phyloP scores from a whole-genome alignment of 2,329 filamentous ascomycete species.

The Colletotrichum neosansevieriae region DNA sequence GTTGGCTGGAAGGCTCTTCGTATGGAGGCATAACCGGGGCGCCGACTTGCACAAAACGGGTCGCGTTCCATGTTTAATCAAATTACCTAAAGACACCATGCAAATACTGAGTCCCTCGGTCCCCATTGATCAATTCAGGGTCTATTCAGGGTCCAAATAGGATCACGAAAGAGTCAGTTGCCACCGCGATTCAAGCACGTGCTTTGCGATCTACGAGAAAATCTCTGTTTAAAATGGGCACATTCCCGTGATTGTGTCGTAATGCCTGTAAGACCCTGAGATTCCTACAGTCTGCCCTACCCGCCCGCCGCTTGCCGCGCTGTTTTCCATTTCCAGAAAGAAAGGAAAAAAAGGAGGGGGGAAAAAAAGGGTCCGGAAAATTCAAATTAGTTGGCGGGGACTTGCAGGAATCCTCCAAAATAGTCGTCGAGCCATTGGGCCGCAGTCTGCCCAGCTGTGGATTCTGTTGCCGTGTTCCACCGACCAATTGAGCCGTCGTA shows the following conservation, averaged over 20 bases:
- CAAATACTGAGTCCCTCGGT: constrained; percentile 1
- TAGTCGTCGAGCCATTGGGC: constrained; percentile 31
- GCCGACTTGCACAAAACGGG: constrained; percentile 22
- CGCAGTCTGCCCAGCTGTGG: constrained; percentile 11
- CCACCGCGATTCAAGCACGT: constrained; percentile 21
- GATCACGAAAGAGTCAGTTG: constrained; percentile 11
- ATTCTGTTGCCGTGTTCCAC: constrained; percentile 11
- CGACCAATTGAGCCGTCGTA: constrained; percentile 42
- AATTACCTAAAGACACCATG: constrained; percentile 19
- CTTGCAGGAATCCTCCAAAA: constrained; percentile 34
- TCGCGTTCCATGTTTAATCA: constrained; percentile 24
- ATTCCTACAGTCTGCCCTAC: background rate
- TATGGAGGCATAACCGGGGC: constrained; percentile 25
- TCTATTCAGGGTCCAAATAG: constrained; percentile 22
- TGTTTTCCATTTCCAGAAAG: background rate
- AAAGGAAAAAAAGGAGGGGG: too few species aligned
- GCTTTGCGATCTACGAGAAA: constrained; percentile 11
- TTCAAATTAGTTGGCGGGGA: constrained; percentile 2
- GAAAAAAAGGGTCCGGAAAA: background rate
- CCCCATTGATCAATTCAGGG: constrained; percentile 9
- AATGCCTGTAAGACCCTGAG: constrained; percentile 16
- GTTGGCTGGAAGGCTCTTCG: constrained; percentile 10
- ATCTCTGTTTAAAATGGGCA: constrained; percentile 18
- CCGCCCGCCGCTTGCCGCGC: background rate
- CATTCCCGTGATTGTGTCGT: constrained; percentile 5